These are phyloP conservation scores for Sarocladium brachiariae DNA, from an alignment of 2,329 filamentous ascomycete genomes.

Conservation along the genomic window DNA sequence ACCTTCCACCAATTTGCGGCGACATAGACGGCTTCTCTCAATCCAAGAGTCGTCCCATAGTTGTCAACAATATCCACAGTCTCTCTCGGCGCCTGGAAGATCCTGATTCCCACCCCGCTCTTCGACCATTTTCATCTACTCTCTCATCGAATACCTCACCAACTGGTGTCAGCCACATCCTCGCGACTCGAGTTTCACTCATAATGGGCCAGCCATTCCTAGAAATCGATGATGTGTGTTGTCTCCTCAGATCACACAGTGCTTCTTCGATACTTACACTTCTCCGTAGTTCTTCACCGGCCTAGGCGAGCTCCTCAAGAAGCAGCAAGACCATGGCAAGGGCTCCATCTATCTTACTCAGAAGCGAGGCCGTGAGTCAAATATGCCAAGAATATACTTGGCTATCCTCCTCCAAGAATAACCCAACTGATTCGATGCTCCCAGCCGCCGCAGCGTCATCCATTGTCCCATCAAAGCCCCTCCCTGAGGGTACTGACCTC, in stretches of 20 bases:
- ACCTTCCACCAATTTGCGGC: too few species aligned
- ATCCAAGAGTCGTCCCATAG: too few species aligned
- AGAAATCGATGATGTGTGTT: slow-evolving; percentile 7
- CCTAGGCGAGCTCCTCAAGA: slow-evolving; percentile 60
- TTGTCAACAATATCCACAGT: too few species aligned
- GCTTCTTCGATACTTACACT: slow-evolving; percentile 40
- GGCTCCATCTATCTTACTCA: slow-evolving; percentile 70
- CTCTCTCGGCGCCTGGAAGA: too few species aligned
- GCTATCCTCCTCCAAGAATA: too few species aligned
- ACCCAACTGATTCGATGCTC: too few species aligned
- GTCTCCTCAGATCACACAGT: neutral
- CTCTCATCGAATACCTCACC: neutral
- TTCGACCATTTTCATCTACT: neutral
- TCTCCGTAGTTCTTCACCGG: slow-evolving; percentile 75
- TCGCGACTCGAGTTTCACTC: neutral
- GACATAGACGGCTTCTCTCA: too few species aligned
- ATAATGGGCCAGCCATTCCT: slow-evolving; percentile 1
- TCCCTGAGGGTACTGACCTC: slow-evolving; percentile 31
- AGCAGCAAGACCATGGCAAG: slow-evolving; percentile 61
- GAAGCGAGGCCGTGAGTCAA: slow-evolving; percentile 55
- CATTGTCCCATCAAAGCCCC: slow-evolving; percentile 23
- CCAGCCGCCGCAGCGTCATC: neutral
- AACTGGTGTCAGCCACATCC: neutral
- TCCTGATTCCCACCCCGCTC: too few species aligned
- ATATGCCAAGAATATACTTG: neutral